Evolutionary conservation across 2,329 filamentous ascomycete species (phyloP).

Genomic region (Apiospora rasikravindrae): DNA sequence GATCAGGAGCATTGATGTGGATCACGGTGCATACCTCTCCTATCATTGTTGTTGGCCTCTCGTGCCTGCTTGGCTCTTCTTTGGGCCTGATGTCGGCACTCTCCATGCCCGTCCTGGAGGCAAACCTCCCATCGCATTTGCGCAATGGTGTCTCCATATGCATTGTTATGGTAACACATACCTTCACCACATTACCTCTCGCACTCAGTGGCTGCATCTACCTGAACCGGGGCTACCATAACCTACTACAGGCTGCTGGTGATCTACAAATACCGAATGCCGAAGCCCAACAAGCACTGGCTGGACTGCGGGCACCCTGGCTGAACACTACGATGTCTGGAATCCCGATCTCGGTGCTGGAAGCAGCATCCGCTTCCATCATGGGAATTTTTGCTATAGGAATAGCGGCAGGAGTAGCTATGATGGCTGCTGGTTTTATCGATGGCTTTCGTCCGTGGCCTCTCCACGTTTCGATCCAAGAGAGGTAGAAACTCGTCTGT

Average conservation of each 20-base stretch:
- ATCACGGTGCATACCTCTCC: neutral
- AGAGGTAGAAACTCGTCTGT: neutral
- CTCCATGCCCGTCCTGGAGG: neutral
- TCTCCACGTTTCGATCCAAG: neutral
- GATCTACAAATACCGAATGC: neutral
- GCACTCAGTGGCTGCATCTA: neutral
- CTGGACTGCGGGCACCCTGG: neutral
- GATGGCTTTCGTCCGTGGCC: neutral
- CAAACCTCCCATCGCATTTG: neutral
- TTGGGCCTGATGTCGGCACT: neutral
- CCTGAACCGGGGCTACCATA: neutral
- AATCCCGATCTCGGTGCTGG: neutral
- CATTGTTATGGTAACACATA: neutral
- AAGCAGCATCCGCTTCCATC: neutral
- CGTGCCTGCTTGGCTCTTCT: neutral
- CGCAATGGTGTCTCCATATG: neutral
- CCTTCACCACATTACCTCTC: neutral
- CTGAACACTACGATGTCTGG: neutral
- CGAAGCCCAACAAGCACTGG: neutral
- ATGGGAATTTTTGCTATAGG: slow-evolving; percentile 1
- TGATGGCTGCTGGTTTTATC: slow-evolving; percentile 4
- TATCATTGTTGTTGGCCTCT: neutral
- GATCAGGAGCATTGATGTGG: slow-evolving; percentile 3
- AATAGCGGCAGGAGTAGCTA: neutral
- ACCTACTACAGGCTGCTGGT: neutral